Conservation (phyloP, 805 yeast genomes). For the Martiniozyma abietophila region DNA sequence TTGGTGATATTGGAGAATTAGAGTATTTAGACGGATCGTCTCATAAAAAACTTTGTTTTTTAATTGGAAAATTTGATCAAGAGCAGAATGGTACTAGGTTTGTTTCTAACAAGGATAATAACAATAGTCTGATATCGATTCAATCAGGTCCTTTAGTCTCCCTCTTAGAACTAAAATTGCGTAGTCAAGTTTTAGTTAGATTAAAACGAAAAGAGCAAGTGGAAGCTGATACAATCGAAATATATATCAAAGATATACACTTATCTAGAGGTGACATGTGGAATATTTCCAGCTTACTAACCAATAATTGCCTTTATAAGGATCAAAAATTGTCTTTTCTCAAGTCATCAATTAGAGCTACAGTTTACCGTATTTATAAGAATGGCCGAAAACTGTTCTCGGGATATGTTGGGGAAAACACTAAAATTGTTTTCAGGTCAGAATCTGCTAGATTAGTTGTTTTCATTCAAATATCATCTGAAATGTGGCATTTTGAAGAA, state of each 20-base stretch:
- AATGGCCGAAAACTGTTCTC: constrained; percentile 65
- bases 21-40: constrained; percentile 32
- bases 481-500: constrained; percentile 98
- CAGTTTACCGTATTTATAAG: constrained; percentile 53
- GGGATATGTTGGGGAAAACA: constrained; percentile 63
- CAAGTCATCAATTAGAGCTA: constrained; percentile 49
- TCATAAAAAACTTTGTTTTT: constrained; percentile 36
- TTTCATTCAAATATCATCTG: constrained; percentile 80
- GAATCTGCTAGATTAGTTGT: constrained; percentile 82
- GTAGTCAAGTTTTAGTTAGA: constrained; percentile 56
- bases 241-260: constrained; percentile 70
- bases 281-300: constrained; percentile 57
- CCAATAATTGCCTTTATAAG: constrained; percentile 54
- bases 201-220: constrained; percentile 35
- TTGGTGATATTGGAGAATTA: constrained; percentile 73
- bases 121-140: constrained; percentile 39
- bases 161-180: constrained; percentile 53
- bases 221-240: constrained; percentile 77
- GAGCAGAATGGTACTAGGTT: constrained; percentile 8
- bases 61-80: constrained; percentile 19
- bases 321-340: constrained; percentile 58
- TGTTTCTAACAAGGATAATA: constrained; percentile 9
- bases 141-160: constrained; percentile 51
- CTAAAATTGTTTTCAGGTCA: constrained; percentile 80
- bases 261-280: constrained; percentile 91